These are phyloP conservation scores for Puccinia triticina DNA, from an alignment of 1,284 basidiomycete species.

Conservation along the genomic window DNA sequence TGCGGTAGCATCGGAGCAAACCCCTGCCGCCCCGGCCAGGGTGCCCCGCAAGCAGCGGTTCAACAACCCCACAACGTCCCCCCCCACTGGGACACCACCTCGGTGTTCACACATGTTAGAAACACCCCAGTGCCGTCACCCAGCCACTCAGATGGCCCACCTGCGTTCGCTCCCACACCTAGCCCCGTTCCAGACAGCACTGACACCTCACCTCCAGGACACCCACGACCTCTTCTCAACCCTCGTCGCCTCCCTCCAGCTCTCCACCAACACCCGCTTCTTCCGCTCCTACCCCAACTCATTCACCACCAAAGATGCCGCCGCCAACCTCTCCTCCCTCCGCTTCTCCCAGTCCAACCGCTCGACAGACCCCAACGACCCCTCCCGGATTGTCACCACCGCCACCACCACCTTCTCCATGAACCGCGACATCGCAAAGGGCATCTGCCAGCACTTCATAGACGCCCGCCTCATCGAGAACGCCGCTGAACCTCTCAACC, in stretches of 20 bases:
- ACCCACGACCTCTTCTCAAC: slow-evolving; percentile 98
- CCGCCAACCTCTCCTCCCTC: slow-evolving; percentile 86
- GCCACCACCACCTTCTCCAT: slow-evolving; percentile 99
- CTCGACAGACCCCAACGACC: slow-evolving; percentile 94
- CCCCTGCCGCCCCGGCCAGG: no score
- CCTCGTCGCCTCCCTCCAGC: slow-evolving; percentile 86
- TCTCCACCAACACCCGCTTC: slow-evolving; percentile 88
- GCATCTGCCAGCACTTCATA: slow-evolving; percentile 99
- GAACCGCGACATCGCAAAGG: slow-evolving; percentile 98
- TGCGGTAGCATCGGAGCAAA: no score
- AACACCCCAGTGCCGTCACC: no score
- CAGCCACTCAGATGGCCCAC: no score
- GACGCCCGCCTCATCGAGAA: slow-evolving; percentile 97
- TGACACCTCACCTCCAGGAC: slow-evolving; percentile 79
- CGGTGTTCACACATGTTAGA: no score
- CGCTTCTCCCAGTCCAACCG: slow-evolving; percentile 99
- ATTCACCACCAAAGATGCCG: slow-evolving; percentile 96
- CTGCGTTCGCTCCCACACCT: no score
- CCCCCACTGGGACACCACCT: no score
- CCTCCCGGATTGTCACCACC: slow-evolving; percentile 93
- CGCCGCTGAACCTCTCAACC: slow-evolving; percentile 83
- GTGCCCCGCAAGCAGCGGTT: no score
- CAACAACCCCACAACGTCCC: no score
- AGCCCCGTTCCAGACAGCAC: no score
- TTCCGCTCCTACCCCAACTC: slow-evolving; percentile 93